Percentiles rank a stretch among this genome's conserved stretches.
Conservation (phyloP, 352 stramenopile genomes). For the Paralagenidium karlingii region DNA sequence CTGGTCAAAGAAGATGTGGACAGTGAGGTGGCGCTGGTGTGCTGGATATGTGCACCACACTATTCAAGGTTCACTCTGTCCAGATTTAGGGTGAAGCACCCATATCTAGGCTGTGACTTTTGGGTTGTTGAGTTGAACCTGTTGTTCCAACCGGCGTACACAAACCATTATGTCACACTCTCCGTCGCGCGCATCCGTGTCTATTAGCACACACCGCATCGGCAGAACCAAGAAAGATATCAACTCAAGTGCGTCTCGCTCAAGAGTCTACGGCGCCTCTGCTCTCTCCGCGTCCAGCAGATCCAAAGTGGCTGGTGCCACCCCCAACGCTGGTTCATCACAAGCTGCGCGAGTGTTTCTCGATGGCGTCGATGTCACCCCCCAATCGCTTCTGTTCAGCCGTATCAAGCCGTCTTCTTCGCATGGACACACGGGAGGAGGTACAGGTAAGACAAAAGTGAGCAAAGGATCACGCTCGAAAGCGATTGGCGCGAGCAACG, state of each 20-base stretch:
- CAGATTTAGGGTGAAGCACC: no score
- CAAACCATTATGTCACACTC: no score
- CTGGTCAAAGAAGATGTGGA: no score
- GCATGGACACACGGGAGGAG: slow-evolving; percentile 10
- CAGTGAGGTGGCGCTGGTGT: no score
- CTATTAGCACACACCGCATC: no score
- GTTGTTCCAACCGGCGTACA: no score
- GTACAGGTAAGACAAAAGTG: slow-evolving; percentile 9
- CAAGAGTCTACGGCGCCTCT: slow-evolving; percentile 38
- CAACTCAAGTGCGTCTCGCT: slow-evolving; percentile 26
- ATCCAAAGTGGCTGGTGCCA: slow-evolving; percentile 26
- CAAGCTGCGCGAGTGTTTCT: slow-evolving; percentile 39
- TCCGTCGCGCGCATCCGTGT: no score
- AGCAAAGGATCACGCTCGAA: slow-evolving; percentile 16
- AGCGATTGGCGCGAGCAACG: slow-evolving; percentile 5
- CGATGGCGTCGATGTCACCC: slow-evolving; percentile 55
- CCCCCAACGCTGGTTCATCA: slow-evolving; percentile 11
- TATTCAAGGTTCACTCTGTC: no score
- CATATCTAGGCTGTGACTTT: no score
- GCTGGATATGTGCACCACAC: no score
- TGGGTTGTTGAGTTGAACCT: no score
- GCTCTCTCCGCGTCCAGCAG: slow-evolving; percentile 58
- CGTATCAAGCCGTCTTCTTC: slow-evolving; percentile 47
- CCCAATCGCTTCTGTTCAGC: slow-evolving; percentile 61
- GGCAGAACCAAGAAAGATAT: slow-evolving; percentile 35